These are phyloP conservation scores for Xylaria sp. DNA, from an alignment of 2,329 filamentous ascomycete genomes.

Conservation along the genomic window DNA sequence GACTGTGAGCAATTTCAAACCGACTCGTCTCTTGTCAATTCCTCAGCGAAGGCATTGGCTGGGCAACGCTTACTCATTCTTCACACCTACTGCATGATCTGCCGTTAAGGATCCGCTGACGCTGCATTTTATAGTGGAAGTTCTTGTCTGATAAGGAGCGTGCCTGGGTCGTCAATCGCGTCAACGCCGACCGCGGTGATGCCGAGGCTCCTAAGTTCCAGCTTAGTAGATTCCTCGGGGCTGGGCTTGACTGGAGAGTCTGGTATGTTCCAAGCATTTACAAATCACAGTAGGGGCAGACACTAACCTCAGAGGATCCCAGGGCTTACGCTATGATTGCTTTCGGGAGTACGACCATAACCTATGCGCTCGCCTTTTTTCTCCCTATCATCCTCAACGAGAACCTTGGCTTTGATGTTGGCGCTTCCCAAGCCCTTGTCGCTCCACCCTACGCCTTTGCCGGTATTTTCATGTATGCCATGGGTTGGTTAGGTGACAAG, in stretches of 20 bases:
- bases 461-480: conserved; percentile 69
- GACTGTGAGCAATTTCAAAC: conserved; percentile 30
- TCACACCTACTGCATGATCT: background rate
- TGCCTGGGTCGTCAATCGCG: conserved; percentile 53
- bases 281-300: too few relatives aligned
- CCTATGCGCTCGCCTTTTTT: conserved; percentile 83
- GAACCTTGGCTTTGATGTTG: conserved; percentile 73
- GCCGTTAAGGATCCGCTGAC: conserved; percentile 4
- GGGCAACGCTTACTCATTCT: background rate
- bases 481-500: conserved; percentile 74
- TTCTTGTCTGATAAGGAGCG: conserved; percentile 57
- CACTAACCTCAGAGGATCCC: conserved; percentile 60
- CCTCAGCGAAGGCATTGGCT: background rate
- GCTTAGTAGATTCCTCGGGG: conserved; percentile 51
- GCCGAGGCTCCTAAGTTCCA: conserved; percentile 60
- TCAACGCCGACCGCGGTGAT: conserved; percentile 60
- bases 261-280: conserved; percentile 51
- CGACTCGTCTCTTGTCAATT: background rate
- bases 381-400: conserved; percentile 76
- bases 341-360: conserved; percentile 75
- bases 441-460: conserved; percentile 76
- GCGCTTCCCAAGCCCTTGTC: conserved; percentile 74
- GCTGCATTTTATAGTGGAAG: conserved; percentile 40
- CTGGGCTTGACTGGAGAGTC: conserved; percentile 56
- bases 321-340: conserved; percentile 72